Base-by-base conservation (phyloP, 176 grass and related monocot genomes). In the Paspalum notatum region DNA sequence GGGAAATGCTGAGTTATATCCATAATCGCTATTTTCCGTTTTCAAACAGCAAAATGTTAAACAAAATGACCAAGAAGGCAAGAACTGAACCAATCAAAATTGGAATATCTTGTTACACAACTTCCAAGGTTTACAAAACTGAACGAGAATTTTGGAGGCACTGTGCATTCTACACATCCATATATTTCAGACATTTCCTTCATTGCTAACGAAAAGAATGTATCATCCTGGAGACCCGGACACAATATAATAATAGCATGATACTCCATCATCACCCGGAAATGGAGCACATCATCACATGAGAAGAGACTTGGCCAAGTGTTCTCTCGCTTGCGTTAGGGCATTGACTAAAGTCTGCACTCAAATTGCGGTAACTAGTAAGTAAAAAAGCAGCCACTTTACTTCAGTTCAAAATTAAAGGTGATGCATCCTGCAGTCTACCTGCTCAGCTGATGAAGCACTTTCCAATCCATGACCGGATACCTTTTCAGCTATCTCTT, bases 231-330 rank as follows among this genome's bases (percentile, higher is more conserved):
- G 13, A 54, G 18, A 74, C 21, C 1, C 65, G 7, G 13, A 54
- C 22, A 74, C 21, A n/a, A n/a, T n/a, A 47, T 58, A 73, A 53
- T 13, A 60, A 44, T 40, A 11, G 46, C 53, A 67, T 67, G 62
- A 49, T 62, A 78, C 8, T 46, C 13, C 58, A 43, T 45, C 41
- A 72, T 58, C 72, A 8, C 2, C 60, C 40, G 44, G 12, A 46
- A 82, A 71, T 32, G 67, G 12, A 67, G 12, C 79, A 61, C 37
- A 46, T 26, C 63, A 81, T 99, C 86, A 99, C 81, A 93, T 99
- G 17, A 95, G 88, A 89, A 95, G 96, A 86, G 96, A 98, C 74
- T 94, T 99, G 48, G 96, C 82, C 1, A 95, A 84, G 87, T 99
- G 96, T 46, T 99, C 92, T 84, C 92, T 90, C 74, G 92, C 92